These are phyloP conservation scores for Penicillium sp. DNA, from an alignment of 2,329 filamentous ascomycete species.

Conservation along the genomic window DNA sequence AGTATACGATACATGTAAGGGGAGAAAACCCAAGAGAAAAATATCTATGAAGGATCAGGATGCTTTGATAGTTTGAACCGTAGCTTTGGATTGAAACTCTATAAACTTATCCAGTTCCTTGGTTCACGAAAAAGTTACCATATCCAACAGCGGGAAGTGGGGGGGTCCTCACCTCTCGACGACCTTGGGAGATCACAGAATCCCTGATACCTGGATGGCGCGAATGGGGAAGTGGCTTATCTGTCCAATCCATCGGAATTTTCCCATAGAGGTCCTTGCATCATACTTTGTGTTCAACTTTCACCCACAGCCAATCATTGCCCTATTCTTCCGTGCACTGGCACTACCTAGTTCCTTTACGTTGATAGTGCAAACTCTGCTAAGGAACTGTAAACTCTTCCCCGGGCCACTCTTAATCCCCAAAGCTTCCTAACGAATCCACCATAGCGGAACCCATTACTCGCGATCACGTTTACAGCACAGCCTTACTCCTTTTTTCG, in stretches of 20 bases:
- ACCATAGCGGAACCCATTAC: slow-evolving; percentile 8
- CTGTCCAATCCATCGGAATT: not conserved
- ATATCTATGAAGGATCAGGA: not conserved
- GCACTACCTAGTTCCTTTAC: slow-evolving; percentile 6
- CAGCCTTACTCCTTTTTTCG: no score
- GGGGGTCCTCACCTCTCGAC: not conserved
- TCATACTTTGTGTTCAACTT: slow-evolving; percentile 6
- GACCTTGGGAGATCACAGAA: not conserved
- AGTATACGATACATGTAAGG: not conserved
- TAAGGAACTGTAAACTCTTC: slow-evolving; percentile 14
- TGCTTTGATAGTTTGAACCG: not conserved
- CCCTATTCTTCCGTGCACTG: not conserved
- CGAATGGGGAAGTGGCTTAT: slow-evolving; percentile 4
- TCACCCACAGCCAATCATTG: slow-evolving; percentile 14
- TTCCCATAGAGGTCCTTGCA: slow-evolving; percentile 12
- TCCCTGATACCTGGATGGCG: slow-evolving; percentile 22
- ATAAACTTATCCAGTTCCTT: not conserved
- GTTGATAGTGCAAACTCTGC: slow-evolving; percentile 13
- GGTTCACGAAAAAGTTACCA: not conserved
- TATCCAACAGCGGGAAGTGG: not conserved
- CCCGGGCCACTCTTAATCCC: slow-evolving; percentile 10
- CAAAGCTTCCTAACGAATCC: slow-evolving; percentile 13
- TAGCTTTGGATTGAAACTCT: not conserved
- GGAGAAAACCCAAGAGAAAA: not conserved
- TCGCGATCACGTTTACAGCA: slow-evolving; percentile 11